A percentile compares a stretch with the other conserved stretches of the same genome.
Conservation (phyloP, 78 protist genomes). For the Planoprotostelium fungivorum region DNA sequence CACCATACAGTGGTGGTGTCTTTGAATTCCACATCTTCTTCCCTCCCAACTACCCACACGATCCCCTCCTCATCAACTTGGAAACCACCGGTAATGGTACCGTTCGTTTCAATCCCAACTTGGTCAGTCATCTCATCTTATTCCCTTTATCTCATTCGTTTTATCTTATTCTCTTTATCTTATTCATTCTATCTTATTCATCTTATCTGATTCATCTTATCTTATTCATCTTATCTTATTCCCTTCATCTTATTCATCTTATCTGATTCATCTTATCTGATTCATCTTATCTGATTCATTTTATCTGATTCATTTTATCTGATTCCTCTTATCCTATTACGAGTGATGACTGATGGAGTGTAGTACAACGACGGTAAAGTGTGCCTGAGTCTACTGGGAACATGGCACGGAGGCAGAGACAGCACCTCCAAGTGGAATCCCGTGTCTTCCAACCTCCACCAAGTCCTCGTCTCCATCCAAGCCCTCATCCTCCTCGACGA, state of each 20-base stretch:
- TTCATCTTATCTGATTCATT: background rate
- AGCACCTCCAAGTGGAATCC: slow-evolving; percentile 63
- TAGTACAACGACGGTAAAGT: slow-evolving; percentile 38
- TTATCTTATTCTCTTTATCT: background rate
- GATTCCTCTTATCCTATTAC: too few species aligned
- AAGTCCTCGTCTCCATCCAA: slow-evolving; percentile 78
- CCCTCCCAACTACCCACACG: slow-evolving; percentile 59
- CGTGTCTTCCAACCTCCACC: slow-evolving; percentile 65
- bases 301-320: background rate
- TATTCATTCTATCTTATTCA: background rate
- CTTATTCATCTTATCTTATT: background rate
- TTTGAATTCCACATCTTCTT: slow-evolving; percentile 51
- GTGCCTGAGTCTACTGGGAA: slow-evolving; percentile 76
- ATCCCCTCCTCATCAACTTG: slow-evolving; percentile 64
- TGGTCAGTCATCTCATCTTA: slow-evolving; percentile 3
- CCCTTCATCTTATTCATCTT: background rate
- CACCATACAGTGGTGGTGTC: slow-evolving; percentile 49
- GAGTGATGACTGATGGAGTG: background rate
- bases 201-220: background rate
- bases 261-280: background rate
- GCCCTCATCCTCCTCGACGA: slow-evolving; percentile 65
- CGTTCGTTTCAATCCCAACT: slow-evolving; percentile 85
- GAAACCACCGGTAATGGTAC: slow-evolving; percentile 78
- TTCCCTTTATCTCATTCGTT: too few species aligned
- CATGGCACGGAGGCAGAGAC: slow-evolving; percentile 76